Conservation (phyloP, 805 yeast genomes). For the Starmerella sp. region DNA sequence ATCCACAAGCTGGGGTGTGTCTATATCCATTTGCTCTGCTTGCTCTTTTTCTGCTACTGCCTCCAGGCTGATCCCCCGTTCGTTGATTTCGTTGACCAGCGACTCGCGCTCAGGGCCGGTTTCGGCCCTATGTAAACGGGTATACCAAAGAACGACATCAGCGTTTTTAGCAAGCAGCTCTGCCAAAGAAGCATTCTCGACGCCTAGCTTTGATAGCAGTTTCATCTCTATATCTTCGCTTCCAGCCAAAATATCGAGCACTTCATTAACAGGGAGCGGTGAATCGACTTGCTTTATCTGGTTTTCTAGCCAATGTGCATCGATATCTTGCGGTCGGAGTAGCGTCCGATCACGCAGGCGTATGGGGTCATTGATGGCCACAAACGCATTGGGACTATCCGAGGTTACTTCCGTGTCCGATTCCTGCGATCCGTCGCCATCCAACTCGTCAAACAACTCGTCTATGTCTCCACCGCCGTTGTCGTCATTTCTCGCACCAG, state of each 20-base stretch:
- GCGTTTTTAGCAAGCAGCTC: constrained; percentile 42
- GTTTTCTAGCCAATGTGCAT: constrained; percentile 41
- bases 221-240: constrained; percentile 34
- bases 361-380: constrained; percentile 14
- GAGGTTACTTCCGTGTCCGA: neutral
- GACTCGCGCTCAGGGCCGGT: constrained; percentile 30
- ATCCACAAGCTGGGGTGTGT: constrained; percentile 44
- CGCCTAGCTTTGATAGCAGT: constrained; percentile 43
- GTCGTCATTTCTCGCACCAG: constrained; percentile 23
- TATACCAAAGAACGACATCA: constrained; percentile 43
- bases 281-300: constrained; percentile 26
- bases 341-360: constrained; percentile 6
- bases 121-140: constrained; percentile 34
- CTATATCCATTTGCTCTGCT: constrained; percentile 22
- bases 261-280: constrained; percentile 11
- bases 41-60: neutral
- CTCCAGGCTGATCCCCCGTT: constrained; percentile 9
- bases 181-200: constrained; percentile 41
- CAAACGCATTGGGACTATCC: constrained; percentile 6
- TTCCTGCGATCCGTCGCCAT: constrained; percentile 15
- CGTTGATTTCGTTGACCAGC: constrained; percentile 27
- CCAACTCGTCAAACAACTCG: constrained; percentile 27
- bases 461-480: constrained; percentile 25
- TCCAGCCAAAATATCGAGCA: constrained; percentile 33
- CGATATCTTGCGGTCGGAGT: constrained; percentile 34